These are phyloP conservation scores for Calycina marina DNA, from an alignment of 2,329 filamentous ascomycete genomes.

Conservation along the genomic window DNA sequence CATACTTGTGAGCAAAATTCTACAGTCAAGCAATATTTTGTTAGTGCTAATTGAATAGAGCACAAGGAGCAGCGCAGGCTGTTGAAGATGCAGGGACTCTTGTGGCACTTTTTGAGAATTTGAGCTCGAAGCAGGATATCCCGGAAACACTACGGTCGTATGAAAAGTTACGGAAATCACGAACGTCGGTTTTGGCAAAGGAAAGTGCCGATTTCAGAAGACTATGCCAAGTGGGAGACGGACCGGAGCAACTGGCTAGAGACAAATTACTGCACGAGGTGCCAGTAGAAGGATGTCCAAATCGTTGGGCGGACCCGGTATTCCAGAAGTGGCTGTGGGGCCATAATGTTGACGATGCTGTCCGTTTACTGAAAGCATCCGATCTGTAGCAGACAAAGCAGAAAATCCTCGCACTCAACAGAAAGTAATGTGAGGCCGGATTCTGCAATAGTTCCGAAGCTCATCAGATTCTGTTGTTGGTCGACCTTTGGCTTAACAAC, in stretches of 20 bases:
- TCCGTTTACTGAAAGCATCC: too few relatives aligned
- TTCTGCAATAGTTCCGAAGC: too few relatives aligned
- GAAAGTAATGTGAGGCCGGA: too few relatives aligned
- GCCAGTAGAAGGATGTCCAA: constrained; percentile 7
- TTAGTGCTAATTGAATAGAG: constrained; percentile 17
- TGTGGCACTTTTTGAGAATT: constrained; percentile 31
- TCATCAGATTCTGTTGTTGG: too few relatives aligned
- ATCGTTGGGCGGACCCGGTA: constrained; percentile 36
- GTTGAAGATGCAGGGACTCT: constrained; percentile 47
- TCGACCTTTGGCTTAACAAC: too few relatives aligned
- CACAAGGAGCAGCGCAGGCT: constrained; percentile 48
- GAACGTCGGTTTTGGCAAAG: constrained; percentile 22
- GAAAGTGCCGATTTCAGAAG: not conserved
- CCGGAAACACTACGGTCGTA: constrained; percentile 35
- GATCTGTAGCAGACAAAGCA: too few relatives aligned
- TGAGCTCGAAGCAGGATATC: constrained; percentile 31
- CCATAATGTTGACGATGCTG: constrained; percentile 34
- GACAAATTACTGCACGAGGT: constrained; percentile 7
- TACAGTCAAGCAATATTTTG: not conserved
- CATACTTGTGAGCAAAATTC: constrained; percentile 18
- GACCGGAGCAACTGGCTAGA: constrained; percentile 3
- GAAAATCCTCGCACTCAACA: too few relatives aligned
- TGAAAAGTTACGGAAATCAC: constrained; percentile 38
- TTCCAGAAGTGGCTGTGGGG: constrained; percentile 48
- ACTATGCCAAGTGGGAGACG: constrained; percentile 4